Evolutionary conservation across 805 yeast species (phyloP).

Genomic region (Wickerhamiella azymoides): DNA sequence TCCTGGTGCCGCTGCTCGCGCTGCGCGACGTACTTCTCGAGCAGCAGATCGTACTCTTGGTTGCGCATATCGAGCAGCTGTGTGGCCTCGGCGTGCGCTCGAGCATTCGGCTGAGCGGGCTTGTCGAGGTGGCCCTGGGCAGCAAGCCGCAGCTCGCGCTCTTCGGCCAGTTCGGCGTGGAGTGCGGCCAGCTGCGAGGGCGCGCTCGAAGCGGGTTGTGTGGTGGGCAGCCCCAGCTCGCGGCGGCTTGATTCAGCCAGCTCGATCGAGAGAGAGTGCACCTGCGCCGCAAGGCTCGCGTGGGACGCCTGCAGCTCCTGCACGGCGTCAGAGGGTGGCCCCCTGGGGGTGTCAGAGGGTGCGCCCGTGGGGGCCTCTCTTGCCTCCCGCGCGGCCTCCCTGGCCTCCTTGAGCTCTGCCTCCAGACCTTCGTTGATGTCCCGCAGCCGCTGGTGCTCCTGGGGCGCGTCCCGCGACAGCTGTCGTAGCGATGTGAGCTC

Average conservation of each 20-base stretch:
- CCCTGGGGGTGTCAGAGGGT: neutral
- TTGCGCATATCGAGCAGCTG: constrained; percentile 21
- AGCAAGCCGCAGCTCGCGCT: constrained; percentile 22
- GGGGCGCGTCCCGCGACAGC: neutral
- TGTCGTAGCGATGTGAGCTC: neutral
- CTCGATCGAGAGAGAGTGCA: constrained; percentile 25
- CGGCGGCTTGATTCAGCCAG: constrained; percentile 28
- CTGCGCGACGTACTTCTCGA: constrained; percentile 14
- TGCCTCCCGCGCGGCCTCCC: too few species aligned
- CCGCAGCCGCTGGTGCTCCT: neutral
- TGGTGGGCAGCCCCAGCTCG: constrained; percentile 21
- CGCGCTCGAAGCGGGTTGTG: neutral
- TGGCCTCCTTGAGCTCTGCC: neutral
- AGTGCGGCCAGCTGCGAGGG: constrained; percentile 19
- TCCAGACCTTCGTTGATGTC: neutral
- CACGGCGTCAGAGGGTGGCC: neutral
- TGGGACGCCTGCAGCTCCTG: constrained; percentile 16
- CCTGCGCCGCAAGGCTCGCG: constrained; percentile 21
- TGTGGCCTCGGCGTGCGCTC: constrained; percentile 22
- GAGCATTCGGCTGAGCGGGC: constrained; percentile 15
- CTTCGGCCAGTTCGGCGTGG: constrained; percentile 22
- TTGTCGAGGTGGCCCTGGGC: constrained; percentile 15
- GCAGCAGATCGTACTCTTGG: constrained; percentile 20
- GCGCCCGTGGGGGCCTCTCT: too few species aligned
- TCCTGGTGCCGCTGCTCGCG: constrained; percentile 17